Evolutionary conservation across 345 rosid genomes (phyloP).

Genomic region (thale cress (Arabidopsis thaliana)): DNA sequence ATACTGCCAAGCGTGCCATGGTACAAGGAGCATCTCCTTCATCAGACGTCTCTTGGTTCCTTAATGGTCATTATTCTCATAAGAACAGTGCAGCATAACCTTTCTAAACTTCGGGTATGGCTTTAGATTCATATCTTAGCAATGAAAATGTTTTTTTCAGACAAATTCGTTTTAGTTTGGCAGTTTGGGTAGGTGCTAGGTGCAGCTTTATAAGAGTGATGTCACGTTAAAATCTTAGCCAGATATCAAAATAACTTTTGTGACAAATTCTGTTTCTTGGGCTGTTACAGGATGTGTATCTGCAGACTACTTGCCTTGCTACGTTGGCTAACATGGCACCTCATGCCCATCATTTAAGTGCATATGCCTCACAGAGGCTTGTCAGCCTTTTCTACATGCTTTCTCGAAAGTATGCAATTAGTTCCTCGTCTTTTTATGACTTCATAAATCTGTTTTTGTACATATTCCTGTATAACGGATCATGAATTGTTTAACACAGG

Average conservation of each 20-base stretch:
- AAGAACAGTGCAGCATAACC: constrained; percentile 95
- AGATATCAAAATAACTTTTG: constrained; percentile 19
- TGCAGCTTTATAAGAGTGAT: constrained; percentile 6
- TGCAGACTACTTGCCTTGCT: constrained; percentile 96
- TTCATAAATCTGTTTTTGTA: constrained; percentile 8
- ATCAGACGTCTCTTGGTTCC: constrained; percentile 96
- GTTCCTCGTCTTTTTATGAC: not conserved
- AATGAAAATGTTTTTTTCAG: constrained; percentile 7
- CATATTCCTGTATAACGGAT: constrained; percentile 26
- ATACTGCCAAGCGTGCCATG: constrained; percentile 86
- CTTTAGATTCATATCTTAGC: constrained; percentile 22
- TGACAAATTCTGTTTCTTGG: constrained; percentile 16
- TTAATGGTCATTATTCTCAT: constrained; percentile 85
- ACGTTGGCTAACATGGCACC: constrained; percentile 99
- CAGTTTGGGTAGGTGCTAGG: constrained; percentile 25
- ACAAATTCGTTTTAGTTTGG: constrained; percentile 15
- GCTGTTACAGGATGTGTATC: constrained; percentile 85
- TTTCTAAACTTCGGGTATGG: constrained; percentile 96
- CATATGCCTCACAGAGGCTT: constrained; percentile 95
- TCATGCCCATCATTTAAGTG: constrained; percentile 91
- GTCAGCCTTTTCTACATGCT: constrained; percentile 98
- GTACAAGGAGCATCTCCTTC: constrained; percentile 97
- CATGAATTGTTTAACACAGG: constrained; percentile 52
- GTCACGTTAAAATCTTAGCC: constrained; percentile 5
- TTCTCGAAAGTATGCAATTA: constrained; percentile 79